These are phyloP conservation scores for Novymonas esmeraldas DNA, from an alignment of 208 protist species.

Conservation along the genomic window DNA sequence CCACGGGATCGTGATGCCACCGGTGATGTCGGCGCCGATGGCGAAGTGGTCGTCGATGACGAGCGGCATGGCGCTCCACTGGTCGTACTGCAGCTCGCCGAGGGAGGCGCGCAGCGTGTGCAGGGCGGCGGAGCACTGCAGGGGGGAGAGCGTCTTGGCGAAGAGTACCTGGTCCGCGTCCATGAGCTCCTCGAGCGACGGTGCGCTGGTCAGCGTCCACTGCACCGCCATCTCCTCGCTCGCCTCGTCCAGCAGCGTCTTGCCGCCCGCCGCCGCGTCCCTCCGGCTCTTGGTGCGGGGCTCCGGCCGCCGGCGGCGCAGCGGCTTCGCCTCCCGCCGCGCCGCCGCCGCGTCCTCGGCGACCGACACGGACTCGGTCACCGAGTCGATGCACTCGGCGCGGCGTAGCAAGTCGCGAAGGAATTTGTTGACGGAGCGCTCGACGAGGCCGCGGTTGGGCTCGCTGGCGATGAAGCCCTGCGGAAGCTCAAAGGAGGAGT, in stretches of 20 bases:
- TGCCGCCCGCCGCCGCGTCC: too few relatives aligned
- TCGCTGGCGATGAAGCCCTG: conserved; percentile 77
- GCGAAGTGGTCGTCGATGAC: conserved; percentile 79
- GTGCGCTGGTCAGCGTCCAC: conserved; percentile 77
- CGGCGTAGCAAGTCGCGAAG: conserved; percentile 86
- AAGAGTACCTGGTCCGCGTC: conserved; percentile 91
- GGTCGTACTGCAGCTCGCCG: conserved; percentile 85
- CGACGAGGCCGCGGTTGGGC: conserved; percentile 74
- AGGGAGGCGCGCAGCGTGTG: conserved; percentile 82
- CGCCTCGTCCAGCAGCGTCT: conserved; percentile 87
- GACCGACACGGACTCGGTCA: conserved; percentile 75
- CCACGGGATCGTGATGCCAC: conserved; percentile 86
- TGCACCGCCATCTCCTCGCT: conserved; percentile 70
- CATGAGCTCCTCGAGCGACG: conserved; percentile 90
- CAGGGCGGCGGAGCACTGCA: conserved; percentile 85
- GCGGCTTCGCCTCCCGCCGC: conserved; percentile 74
- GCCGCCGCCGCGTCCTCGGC: conserved; percentile 77
- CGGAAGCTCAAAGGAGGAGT: conserved; percentile 85
- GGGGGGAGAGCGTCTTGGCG: conserved; percentile 70
- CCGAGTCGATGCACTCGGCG: conserved; percentile 83
- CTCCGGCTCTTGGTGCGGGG: conserved; percentile 16
- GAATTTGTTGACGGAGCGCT: conserved; percentile 90
- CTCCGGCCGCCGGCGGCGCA: conserved; percentile 59
- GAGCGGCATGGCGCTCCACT: conserved; percentile 90
- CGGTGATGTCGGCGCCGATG: conserved; percentile 74